Percentiles rank a stretch among this genome's conserved stretches.
phyloP scores from a whole-genome alignment of 164 flowering plant species.

The Cinnamomum chago region DNA sequence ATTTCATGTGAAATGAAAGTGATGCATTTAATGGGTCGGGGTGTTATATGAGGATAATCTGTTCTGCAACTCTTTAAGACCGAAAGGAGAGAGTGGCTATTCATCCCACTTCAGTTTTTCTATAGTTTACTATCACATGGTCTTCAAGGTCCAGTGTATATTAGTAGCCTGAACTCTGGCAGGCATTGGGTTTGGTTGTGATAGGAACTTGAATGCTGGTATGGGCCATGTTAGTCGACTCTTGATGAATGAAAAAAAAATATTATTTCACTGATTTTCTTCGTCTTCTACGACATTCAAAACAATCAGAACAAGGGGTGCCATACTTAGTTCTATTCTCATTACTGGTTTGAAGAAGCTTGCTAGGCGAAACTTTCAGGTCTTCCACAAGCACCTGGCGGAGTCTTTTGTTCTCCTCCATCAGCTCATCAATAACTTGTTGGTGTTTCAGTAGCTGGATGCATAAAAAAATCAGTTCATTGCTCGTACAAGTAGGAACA shows the following conservation, averaged over 20 bases:
- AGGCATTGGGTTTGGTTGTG: background rate
- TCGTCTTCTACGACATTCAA: constrained; percentile 75
- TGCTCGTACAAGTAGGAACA: no score
- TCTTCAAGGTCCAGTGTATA: background rate
- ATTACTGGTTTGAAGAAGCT: constrained; percentile 42
- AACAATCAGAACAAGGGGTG: constrained; percentile 57
- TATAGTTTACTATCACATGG: no score
- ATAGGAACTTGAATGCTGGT: background rate
- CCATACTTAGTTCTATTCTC: constrained; percentile 23
- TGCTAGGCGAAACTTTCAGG: constrained; percentile 60
- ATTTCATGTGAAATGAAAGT: no score
- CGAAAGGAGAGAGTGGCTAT: background rate
- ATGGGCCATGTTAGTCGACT: background rate
- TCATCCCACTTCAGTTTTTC: background rate
- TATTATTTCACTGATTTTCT: constrained; percentile 24
- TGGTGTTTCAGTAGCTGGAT: constrained; percentile 79
- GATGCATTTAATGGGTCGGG: background rate
- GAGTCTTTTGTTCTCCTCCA: constrained; percentile 72
- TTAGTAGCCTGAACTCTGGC: background rate
- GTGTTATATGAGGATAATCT: background rate
- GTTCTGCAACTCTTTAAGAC: background rate
- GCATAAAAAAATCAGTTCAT: background rate
- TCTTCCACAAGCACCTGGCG: constrained; percentile 64
- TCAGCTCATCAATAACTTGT: constrained; percentile 60
- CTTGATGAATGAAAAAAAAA: background rate